phyloP scores from a whole-genome alignment of 768 basidiomycete genomes.

The Lentinula sp. region DNA sequence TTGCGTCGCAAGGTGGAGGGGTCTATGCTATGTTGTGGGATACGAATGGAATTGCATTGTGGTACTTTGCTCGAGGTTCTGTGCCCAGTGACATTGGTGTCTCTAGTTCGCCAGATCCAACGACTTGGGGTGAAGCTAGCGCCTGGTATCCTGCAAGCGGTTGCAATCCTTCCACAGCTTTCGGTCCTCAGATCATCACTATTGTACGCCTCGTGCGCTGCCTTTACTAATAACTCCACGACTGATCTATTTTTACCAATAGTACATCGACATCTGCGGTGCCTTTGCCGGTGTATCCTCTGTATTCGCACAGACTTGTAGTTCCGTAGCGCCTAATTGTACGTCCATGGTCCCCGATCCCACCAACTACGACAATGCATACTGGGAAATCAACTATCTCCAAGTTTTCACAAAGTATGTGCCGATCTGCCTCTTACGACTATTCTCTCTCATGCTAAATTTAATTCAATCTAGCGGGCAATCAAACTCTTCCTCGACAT shows the following conservation, averaged over 20 bases:
- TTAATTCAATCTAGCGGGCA: neutral
- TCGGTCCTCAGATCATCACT: slow-evolving; percentile 50
- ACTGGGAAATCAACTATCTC: slow-evolving; percentile 37
- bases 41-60: slow-evolving; percentile 47
- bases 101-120: slow-evolving; percentile 43
- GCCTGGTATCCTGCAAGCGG: slow-evolving; percentile 54
- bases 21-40: slow-evolving; percentile 61
- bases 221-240: neutral
- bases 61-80: slow-evolving; percentile 46
- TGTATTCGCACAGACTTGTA: slow-evolving; percentile 14
- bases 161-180: slow-evolving; percentile 53
- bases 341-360: slow-evolving; percentile 25
- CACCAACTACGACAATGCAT: slow-evolving; percentile 26
- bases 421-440: neutral
- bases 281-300: slow-evolving; percentile 9
- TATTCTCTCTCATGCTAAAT: neutral
- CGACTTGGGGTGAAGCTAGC: slow-evolving; percentile 50
- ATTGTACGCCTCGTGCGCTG: slow-evolving; percentile 26
- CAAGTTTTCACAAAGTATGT: slow-evolving; percentile 19
- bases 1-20: slow-evolving; percentile 56
- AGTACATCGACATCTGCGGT: slow-evolving; percentile 19
- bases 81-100: slow-evolving; percentile 56
- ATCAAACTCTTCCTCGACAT: neutral
- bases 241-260: neutral
- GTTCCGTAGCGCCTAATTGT: slow-evolving; percentile 19